Evolutionary conservation across 257 asterid species (phyloP), one percentile per base, ranked within the genome.

Genomic region (Solanum chiquidenum): DNA sequence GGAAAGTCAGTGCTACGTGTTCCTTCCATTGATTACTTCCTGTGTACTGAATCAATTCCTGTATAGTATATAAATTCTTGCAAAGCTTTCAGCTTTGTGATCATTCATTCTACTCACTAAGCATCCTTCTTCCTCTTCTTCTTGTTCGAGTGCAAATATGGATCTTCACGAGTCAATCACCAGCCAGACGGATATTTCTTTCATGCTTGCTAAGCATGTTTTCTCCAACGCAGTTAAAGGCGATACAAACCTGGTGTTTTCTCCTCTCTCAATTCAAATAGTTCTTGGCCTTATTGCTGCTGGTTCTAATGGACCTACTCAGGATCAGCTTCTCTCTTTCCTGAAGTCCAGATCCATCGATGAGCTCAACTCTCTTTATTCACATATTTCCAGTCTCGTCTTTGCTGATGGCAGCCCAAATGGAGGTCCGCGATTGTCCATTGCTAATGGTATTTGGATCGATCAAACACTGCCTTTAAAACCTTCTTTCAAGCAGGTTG

Each of bases 151-250:
- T n/a, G 14, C 23, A 52, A 86, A 29, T 12, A 94, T 93, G 94
- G 93, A 94, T 87, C 90, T 92, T 76, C 89, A 83, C 7, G 88
- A 91, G 87, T 90, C 93, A 7, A 92, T 92, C 89, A 69, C 62
- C 87, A 88, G 80, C 80, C 96, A 94, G 85, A 90, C 94, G 0
- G 90, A 89, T 76, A 89, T 89, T 23, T 93, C 96, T 9, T 38
- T 91, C 38, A 66, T 90, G 40, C 89, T 94, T 23, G 94, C 94
- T 5, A 90, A 89, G 76, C 92, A 89, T 74, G 84, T 92, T 73
- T 90, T 92, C 90, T 71, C 25, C 7, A 73, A 34, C 6, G 18
- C 3, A 6, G 84, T 76, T 76, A 38, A 40, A 40, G 23, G 12
- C 29, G 89, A 86, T 73, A 29, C 84, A 2, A 86, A 89, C 84